Base-by-base conservation (phyloP, 345 rosid species). In the Sonneratia alba region DNA sequence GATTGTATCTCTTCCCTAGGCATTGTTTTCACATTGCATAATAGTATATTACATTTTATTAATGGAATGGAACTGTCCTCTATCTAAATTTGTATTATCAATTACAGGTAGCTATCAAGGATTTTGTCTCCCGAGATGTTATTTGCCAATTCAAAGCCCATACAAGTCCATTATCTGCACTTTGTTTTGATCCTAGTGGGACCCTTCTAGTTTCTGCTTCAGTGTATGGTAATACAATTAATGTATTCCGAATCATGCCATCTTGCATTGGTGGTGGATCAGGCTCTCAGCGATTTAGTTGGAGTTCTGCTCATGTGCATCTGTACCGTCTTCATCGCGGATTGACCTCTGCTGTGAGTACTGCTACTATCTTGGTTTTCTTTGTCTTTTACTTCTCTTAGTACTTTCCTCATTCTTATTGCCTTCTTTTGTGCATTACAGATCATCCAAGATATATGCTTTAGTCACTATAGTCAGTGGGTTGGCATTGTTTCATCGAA, bases 361-460 rank as follows among this genome's bases (percentile, higher is more conserved):
- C 71, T 68, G 47, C 68, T 70, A 71, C 74, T 68, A 40, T 66
- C 45, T 83, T 12, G 73, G 37, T 36, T 22, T 45, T 21, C 4
- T 45, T 22, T 45, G 22, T 36, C 49, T 68, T 67, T 40, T 53
- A 0, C 64, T 36, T 59, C 53, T 77, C 71, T 57, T 15, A 53
- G 59, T 73, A 16, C 27, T 32, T 69, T 37, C 53, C 32, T 70
- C 76, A 71, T 72, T 45, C 32, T 68, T 66, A 72, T 81, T 69
- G 70, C 53, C 63, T 67, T 68, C 42, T 72, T 19, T 79, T 48
- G 51, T 66, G 66, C 38, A 45, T 68, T 61, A 75, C 96, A 95
- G 99, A 89, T 90, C 76, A 93, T 95, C 76, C 99, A 95, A 80
- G 97, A 95, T 77, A 92, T 95, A 77, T 86, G 97, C 87, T 95